Evolutionary conservation across 2,329 filamentous ascomycete species (phyloP).

Genomic region (Ceratocystiopsis sp.): DNA sequence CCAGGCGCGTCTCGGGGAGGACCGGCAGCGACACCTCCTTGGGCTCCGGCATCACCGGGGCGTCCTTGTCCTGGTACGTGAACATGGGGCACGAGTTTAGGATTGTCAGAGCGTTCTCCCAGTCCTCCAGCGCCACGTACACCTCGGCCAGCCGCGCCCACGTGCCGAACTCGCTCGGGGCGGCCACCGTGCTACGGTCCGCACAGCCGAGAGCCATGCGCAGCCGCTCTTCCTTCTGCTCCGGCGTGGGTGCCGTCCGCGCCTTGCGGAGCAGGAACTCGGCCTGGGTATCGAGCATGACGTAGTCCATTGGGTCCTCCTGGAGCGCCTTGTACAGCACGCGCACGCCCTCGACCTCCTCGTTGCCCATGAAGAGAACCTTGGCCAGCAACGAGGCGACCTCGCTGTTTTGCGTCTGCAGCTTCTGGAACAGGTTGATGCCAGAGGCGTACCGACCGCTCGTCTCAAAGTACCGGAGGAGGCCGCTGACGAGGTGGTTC

Average conservation of each 20-base stretch:
- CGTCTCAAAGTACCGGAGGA: constrained; percentile 87
- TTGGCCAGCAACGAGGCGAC: constrained; percentile 84
- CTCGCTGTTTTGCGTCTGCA: constrained; percentile 77
- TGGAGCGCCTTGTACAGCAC: constrained; percentile 77
- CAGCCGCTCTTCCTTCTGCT: constrained; percentile 47
- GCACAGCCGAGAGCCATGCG: constrained; percentile 84
- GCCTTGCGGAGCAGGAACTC: constrained; percentile 83
- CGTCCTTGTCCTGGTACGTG: constrained; percentile 97
- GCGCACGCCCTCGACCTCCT: constrained; percentile 89
- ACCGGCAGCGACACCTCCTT: constrained; percentile 76
- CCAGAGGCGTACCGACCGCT: constrained; percentile 88
- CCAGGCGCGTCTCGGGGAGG: constrained; percentile 72
- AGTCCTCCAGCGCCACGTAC: constrained; percentile 86
- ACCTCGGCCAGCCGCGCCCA: constrained; percentile 91
- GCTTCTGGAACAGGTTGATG: constrained; percentile 94
- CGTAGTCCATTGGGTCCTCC: constrained; percentile 92
- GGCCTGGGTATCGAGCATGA: constrained; percentile 86
- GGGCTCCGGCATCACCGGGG: constrained; percentile 84
- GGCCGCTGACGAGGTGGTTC: constrained; percentile 85
- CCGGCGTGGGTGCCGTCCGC: constrained; percentile 31
- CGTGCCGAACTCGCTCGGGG: constrained; percentile 90
- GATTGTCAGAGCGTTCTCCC: constrained; percentile 88
- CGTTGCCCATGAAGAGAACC: constrained; percentile 84
- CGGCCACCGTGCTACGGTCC: constrained; percentile 84
- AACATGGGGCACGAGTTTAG: constrained; percentile 99